Base-by-base conservation (phyloP, 2,329 filamentous ascomycete genomes). In the Macroventuria anomochaeta region DNA sequence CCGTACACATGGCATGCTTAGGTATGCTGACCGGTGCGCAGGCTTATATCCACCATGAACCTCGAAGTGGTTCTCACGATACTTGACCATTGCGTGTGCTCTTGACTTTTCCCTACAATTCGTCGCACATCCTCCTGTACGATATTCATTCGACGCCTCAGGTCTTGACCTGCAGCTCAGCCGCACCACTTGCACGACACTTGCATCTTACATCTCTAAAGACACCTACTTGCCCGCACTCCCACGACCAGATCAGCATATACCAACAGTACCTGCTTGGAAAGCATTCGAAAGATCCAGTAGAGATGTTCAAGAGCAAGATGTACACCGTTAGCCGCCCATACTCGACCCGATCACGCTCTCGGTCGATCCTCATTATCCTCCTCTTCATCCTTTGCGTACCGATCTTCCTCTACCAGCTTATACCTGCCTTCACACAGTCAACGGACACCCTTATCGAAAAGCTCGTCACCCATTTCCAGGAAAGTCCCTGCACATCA, bases 371-470 rank as follows among this genome's bases (percentile, higher is more conserved):
- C 32, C n/a, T 61, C 47, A 46, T 56, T 33, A 33, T 46, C 46
- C 31, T 62, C 8, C 53, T 65, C 31, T 46, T 64, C 31, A 7
- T 53, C 28, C 50, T 66, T 38, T 62, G 62, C 51, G 33, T 58
- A 25, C 57, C 64, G 21, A 42, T 60, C n/a, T 57, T 65, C 32
- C 26, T 62, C 39, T 66, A 63, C 39, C 59, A 64, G 20, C 38
- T 66, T 10, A 37, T 62, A n/a, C 59, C 65, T 6, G 25, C 39
- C 5, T 57, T 60, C 32, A 58, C 58, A 12, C 40, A 41, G 7
- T 37, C 53, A 3, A 36, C 57, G 11, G 53, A 62, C 23, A 28
- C 11, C n/a, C 7, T 55, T 17, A 38, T 59, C 13, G 26, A 25
- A 1, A 23, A 50, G 10, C 32, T 57, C 25, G 12, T 52, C 21